phyloP scores from a whole-genome alignment of 495 filamentous ascomycete genomes.

The Hamigera avellanea region DNA sequence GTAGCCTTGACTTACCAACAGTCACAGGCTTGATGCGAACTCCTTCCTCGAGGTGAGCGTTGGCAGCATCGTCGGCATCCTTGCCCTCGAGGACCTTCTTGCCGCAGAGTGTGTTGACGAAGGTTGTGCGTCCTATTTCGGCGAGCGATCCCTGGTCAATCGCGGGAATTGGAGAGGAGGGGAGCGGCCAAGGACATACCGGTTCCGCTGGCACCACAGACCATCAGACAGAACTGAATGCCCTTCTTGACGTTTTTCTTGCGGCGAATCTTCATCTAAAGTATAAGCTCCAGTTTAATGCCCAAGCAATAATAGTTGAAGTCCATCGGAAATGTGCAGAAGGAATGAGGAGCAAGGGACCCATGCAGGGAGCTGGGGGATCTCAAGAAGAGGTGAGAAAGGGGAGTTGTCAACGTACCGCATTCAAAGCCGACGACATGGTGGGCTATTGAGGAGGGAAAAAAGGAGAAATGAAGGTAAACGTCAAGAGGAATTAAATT shows the following conservation, averaged over 20 bases:
- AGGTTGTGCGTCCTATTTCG: slow-evolving; percentile 79
- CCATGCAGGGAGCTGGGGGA: slow-evolving; percentile 27
- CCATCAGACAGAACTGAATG: slow-evolving; percentile 99
- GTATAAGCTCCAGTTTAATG: slow-evolving; percentile 1
- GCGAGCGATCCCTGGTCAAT: slow-evolving; percentile 17
- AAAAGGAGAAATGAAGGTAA: slow-evolving; percentile 10
- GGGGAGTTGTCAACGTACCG: slow-evolving; percentile 40
- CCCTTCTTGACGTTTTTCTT: slow-evolving; percentile 99
- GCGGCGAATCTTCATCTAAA: slow-evolving; percentile 86
- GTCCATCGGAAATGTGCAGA: no score
- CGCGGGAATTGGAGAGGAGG: slow-evolving; percentile 5
- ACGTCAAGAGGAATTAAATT: slow-evolving; percentile 7
- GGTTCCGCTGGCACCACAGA: slow-evolving; percentile 96
- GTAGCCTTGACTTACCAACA: slow-evolving; percentile 57
- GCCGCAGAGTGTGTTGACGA: slow-evolving; percentile 97
- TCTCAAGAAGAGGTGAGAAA: slow-evolving; percentile 16
- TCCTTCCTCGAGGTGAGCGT: slow-evolving; percentile 89
- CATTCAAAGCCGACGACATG: slow-evolving; percentile 52
- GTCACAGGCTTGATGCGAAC: slow-evolving; percentile 98
- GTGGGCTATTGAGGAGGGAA: slow-evolving; percentile 14
- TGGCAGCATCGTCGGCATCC: slow-evolving; percentile 78
- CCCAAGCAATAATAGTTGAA: no score
- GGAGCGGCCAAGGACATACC: slow-evolving; percentile 43
- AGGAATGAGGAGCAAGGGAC: slow-evolving; percentile 3
- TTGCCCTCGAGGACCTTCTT: slow-evolving; percentile 81